These are phyloP conservation scores for Keqinozyma sinolaborantium DNA, from an alignment of 1,139 yeast genomes.

Conservation along the genomic window DNA sequence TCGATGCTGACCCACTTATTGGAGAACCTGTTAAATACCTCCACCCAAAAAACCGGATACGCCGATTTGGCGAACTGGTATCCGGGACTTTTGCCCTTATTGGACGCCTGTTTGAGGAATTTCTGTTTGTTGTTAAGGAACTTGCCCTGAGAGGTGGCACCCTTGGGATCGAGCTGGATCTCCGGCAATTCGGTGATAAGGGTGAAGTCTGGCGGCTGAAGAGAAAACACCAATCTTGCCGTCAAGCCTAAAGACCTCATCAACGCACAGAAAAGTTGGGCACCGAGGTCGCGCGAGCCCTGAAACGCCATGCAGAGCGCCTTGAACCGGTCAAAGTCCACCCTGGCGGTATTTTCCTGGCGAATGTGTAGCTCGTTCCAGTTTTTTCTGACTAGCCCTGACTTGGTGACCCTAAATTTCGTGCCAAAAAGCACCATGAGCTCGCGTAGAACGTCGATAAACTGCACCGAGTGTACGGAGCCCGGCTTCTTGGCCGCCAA, in stretches of 20 bases:
- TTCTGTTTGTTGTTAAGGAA: slow-evolving; percentile 6
- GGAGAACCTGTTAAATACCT: slow-evolving; percentile 79
- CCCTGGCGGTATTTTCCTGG: slow-evolving; percentile 19
- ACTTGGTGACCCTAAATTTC: slow-evolving; percentile 49
- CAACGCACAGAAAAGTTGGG: slow-evolving; percentile 83
- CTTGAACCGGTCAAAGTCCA: slow-evolving; percentile 33
- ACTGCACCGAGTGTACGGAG: slow-evolving; percentile 58
- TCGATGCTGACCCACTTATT: slow-evolving; percentile 85
- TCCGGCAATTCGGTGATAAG: slow-evolving; percentile 19
- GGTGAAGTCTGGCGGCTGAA: slow-evolving; percentile 89
- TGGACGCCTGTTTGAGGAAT: slow-evolving; percentile 22
- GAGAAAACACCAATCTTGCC: slow-evolving; percentile 72
- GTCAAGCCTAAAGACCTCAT: slow-evolving; percentile 68
- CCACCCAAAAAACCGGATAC: slow-evolving; percentile 88
- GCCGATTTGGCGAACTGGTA: slow-evolving; percentile 23
- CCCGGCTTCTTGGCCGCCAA: slow-evolving; percentile 21
- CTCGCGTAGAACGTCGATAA: slow-evolving; percentile 71
- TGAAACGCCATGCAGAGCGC: slow-evolving; percentile 37
- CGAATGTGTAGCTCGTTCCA: slow-evolving; percentile 53
- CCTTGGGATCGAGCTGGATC: slow-evolving; percentile 5
- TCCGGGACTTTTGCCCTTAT: slow-evolving; percentile 1
- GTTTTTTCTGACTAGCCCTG: slow-evolving; percentile 45
- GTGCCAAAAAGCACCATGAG: slow-evolving; percentile 61
- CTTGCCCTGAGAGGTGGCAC: slow-evolving; percentile 2
- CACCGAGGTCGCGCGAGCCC: slow-evolving; percentile 79